A percentile compares a stretch with the other conserved stretches of the same genome.
phyloP scores from a whole-genome alignment of 306 rosid genomes.

The Vicia villosa region DNA sequence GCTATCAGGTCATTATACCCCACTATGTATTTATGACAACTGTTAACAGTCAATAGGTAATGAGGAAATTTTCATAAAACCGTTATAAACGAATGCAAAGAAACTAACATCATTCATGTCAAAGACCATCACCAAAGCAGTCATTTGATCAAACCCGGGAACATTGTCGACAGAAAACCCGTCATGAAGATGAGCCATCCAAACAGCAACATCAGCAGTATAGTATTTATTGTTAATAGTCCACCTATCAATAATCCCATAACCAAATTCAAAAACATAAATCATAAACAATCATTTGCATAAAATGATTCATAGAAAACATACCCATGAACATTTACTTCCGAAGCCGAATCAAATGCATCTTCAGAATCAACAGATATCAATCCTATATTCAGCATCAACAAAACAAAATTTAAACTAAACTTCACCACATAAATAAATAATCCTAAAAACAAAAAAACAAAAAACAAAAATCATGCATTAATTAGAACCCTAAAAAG shows the following conservation, averaged over 20 bases:
- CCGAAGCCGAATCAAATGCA: constrained; percentile 59
- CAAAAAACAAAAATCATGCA: no score
- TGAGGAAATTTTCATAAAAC: background rate
- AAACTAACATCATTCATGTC: constrained; percentile 75
- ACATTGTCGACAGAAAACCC: constrained; percentile 54
- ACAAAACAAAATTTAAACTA: constrained; percentile 12
- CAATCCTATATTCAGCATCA: constrained; percentile 55
- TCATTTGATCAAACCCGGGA: constrained; percentile 53
- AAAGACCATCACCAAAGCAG: constrained; percentile 82
- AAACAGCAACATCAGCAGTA: constrained; percentile 77
- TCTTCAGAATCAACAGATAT: constrained; percentile 63
- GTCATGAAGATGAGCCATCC: constrained; percentile 71
- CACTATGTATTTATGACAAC: background rate
- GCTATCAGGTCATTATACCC: background rate
- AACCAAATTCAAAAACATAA: constrained; percentile 7
- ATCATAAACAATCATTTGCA: constrained; percentile 17
- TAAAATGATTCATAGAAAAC: constrained; percentile 31
- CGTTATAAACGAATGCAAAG: constrained; percentile 9
- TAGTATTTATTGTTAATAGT: constrained; percentile 75
- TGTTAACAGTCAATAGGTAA: background rate
- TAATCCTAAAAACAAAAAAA: background rate
- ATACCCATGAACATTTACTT: constrained; percentile 67
- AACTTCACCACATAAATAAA: constrained; percentile 12
- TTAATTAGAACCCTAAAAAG: background rate
- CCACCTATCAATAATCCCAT: constrained; percentile 57